Evolutionary conservation across 2,329 filamentous ascomycete species (phyloP).

Genomic region (Diaporthe ampelina): DNA sequence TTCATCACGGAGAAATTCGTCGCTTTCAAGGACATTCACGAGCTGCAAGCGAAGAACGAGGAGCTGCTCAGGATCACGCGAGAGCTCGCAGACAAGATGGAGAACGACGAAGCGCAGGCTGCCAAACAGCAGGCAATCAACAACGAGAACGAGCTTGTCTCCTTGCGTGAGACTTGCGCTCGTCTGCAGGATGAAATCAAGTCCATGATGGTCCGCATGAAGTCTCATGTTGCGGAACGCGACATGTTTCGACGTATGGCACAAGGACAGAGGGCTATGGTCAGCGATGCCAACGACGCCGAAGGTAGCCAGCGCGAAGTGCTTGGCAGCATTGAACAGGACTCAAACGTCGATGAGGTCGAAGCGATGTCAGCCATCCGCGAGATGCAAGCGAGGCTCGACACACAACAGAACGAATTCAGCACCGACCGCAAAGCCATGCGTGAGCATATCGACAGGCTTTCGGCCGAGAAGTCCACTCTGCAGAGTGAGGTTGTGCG

Average conservation of each 20-base stretch:
- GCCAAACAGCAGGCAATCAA: slow-evolving; percentile 73
- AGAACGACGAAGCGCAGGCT: slow-evolving; percentile 86
- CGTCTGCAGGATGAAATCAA: slow-evolving; percentile 84
- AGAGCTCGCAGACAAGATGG: slow-evolving; percentile 88
- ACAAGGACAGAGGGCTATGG: slow-evolving; percentile 72
- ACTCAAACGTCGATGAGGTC: slow-evolving; percentile 69
- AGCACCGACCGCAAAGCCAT: slow-evolving; percentile 84
- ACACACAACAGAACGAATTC: slow-evolving; percentile 89
- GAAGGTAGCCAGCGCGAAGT: slow-evolving; percentile 75
- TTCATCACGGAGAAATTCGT: slow-evolving; percentile 93
- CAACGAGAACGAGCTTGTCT: slow-evolving; percentile 79
- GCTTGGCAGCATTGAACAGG: slow-evolving; percentile 70
- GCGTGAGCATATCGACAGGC: slow-evolving; percentile 84
- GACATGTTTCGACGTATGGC: slow-evolving; percentile 98
- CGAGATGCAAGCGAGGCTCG: slow-evolving; percentile 90
- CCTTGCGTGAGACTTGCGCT: slow-evolving; percentile 55
- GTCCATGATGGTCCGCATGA: slow-evolving; percentile 84
- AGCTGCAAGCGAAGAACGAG: slow-evolving; percentile 89
- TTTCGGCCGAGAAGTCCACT: slow-evolving; percentile 85
- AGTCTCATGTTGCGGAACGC: slow-evolving; percentile 94
- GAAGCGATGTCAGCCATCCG: slow-evolving; percentile 85
- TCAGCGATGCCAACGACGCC: slow-evolving; percentile 74
- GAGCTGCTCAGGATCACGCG: slow-evolving; percentile 87
- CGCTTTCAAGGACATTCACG: slow-evolving; percentile 86
- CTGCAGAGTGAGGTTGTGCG: slow-evolving; percentile 87